Percentiles rank a stretch among this genome's conserved stretches.
Conservation (phyloP, 2,329 filamentous ascomycete species). For the Pestalotiopsis sp. region DNA sequence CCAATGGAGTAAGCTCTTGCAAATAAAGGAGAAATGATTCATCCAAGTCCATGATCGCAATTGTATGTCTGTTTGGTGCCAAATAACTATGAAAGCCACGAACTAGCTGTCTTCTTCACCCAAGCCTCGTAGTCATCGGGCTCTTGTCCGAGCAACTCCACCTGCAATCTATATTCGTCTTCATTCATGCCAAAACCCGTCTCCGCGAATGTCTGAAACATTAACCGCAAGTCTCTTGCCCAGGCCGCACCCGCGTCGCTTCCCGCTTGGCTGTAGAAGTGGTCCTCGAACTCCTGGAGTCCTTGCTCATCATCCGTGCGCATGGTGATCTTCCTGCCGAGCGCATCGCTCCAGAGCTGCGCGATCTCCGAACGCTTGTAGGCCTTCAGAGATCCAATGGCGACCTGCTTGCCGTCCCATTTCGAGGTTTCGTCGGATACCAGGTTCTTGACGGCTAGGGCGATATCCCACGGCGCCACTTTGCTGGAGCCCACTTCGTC, state of each 20-base stretch:
- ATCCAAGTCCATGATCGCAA: background rate
- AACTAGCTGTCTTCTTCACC: background rate
- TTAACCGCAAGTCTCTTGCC: slow-evolving; percentile 4
- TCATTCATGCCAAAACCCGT: slow-evolving; percentile 1
- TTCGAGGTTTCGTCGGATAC: background rate
- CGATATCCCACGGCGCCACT: slow-evolving; percentile 10
- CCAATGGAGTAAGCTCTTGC: no score
- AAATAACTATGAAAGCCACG: background rate
- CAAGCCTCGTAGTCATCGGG: slow-evolving; percentile 4
- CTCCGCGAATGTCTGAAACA: slow-evolving; percentile 3
- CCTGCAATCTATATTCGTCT: slow-evolving; percentile 4
- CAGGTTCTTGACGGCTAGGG: slow-evolving; percentile 4
- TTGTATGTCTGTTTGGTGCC: background rate
- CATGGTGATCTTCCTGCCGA: no score
- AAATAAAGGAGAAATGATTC: no score
- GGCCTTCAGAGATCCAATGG: background rate
- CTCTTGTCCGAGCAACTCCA: slow-evolving; percentile 5
- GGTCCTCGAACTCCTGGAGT: background rate
- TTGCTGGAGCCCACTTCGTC: slow-evolving; percentile 6
- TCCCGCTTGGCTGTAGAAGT: background rate
- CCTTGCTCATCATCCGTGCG: background rate
- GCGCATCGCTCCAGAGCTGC: background rate
- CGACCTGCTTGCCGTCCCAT: slow-evolving; percentile 2
- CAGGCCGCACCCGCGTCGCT: background rate
- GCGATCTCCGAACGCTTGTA: slow-evolving; percentile 5